Conservation (phyloP, 1,139 yeast species). For the Blastobotrys raffinosifermentans region DNA sequence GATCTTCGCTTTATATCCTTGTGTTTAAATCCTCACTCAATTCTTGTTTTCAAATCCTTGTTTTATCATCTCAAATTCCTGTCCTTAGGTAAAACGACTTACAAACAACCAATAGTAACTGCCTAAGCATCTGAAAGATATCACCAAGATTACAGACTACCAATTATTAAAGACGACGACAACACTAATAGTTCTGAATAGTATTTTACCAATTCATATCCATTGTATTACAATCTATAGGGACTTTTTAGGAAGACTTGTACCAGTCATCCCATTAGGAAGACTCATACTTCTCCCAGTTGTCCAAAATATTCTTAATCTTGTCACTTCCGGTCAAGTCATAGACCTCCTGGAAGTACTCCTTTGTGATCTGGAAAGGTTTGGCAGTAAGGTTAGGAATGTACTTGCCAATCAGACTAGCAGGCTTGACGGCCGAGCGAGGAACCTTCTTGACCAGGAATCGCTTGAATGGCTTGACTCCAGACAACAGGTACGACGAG, state of each 20-base stretch:
- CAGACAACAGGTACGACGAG: constrained; percentile 92
- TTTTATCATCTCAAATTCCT: too few relatives aligned
- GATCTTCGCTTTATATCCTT: too few relatives aligned
- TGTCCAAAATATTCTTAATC: constrained; percentile 82
- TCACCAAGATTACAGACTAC: too few relatives aligned
- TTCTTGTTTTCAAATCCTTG: too few relatives aligned
- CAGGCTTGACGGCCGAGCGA: constrained; percentile 90
- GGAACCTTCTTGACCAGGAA: constrained; percentile 95
- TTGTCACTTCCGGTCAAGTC: constrained; percentile 85
- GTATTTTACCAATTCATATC: too few relatives aligned
- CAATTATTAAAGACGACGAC: too few relatives aligned
- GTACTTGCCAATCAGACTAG: constrained; percentile 87
- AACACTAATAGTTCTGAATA: background rate
- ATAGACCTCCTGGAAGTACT: constrained; percentile 94
- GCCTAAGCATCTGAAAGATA: too few relatives aligned
- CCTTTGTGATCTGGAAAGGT: constrained; percentile 93
- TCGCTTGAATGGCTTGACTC: constrained; percentile 98
- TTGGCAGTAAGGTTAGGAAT: constrained; percentile 98
- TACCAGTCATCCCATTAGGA: constrained; percentile 14
- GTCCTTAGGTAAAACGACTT: too few relatives aligned
- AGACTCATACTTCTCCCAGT: constrained; percentile 88
- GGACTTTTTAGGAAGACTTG: background rate
- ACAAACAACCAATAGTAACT: too few relatives aligned
- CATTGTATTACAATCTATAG: background rate
- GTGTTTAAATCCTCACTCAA: too few relatives aligned